Conservation (phyloP, 257 asterid species). For the Rubia yunnanensis region DNA sequence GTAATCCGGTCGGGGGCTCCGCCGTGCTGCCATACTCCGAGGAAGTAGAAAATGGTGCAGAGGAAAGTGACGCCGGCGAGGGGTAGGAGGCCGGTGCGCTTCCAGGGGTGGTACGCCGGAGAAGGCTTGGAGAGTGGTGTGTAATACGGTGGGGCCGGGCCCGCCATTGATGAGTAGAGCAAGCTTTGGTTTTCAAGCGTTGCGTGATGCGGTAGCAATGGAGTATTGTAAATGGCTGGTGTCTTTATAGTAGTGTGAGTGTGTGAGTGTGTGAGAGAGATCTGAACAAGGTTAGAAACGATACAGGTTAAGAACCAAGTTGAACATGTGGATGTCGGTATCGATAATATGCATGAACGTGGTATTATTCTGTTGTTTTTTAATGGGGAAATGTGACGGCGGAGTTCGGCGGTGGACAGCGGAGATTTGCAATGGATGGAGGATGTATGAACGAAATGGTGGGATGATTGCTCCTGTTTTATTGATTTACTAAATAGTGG, state of each 20-base stretch:
- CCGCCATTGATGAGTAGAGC: slow-evolving; percentile 32
- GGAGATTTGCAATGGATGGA: neutral
- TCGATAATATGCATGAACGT: neutral
- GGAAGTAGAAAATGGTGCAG: slow-evolving; percentile 52
- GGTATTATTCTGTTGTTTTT: neutral
- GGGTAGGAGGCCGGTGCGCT: slow-evolving; percentile 29
- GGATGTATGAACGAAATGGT: neutral
- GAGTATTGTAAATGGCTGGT: neutral
- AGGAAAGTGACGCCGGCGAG: slow-evolving; percentile 33
- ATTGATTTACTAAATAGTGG: too few species aligned
- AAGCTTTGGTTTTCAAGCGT: too few species aligned
- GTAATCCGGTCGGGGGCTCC: slow-evolving; percentile 15
- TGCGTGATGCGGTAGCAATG: neutral
- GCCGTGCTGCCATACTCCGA: slow-evolving; percentile 54
- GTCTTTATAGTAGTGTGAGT: neutral
- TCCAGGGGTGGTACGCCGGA: slow-evolving; percentile 23
- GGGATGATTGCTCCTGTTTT: neutral
- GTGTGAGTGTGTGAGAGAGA: slow-evolving; percentile 9
- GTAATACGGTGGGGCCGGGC: slow-evolving; percentile 44
- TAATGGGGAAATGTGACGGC: neutral
- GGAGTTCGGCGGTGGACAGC: neutral
- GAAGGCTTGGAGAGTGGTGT: slow-evolving; percentile 50
- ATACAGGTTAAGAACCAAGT: slow-evolving; percentile 12
- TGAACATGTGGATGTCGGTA: slow-evolving; percentile 6
- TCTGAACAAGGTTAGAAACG: slow-evolving; percentile 3